Evolutionary conservation across 2,329 filamentous ascomycete genomes (phyloP).

Genomic region (Clarireedia hainanense): DNA sequence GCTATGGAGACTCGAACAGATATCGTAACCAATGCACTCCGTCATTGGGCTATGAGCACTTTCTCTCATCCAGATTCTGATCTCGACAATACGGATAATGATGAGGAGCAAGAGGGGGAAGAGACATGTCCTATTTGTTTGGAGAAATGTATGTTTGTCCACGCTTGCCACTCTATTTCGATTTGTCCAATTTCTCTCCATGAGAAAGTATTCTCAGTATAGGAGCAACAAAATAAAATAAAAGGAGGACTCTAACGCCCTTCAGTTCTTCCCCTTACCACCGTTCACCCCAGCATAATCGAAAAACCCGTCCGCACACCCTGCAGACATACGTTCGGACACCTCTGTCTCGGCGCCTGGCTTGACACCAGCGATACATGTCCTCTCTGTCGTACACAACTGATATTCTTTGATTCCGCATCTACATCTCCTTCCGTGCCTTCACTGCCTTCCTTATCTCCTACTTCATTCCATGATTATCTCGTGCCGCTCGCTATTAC

Average conservation of each 20-base stretch:
- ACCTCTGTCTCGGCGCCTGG: neutral
- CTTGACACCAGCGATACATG: neutral
- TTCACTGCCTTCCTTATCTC: too few species aligned
- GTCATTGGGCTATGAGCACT: neutral
- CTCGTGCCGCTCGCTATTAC: too few species aligned
- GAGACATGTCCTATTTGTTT: neutral
- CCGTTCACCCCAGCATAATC: neutral
- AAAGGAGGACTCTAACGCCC: neutral
- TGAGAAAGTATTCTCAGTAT: neutral
- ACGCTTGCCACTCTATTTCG: neutral
- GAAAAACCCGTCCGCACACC: neutral
- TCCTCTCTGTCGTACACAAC: neutral
- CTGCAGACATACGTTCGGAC: neutral
- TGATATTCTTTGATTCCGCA: neutral
- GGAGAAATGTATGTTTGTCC: neutral
- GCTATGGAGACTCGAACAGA: neutral
- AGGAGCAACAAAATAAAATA: neutral
- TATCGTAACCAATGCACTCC: neutral
- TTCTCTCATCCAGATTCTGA: too few species aligned
- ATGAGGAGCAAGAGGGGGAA: neutral
- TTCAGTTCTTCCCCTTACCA: neutral
- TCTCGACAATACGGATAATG: too few species aligned
- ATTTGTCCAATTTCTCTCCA: neutral
- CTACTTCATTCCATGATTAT: too few species aligned
- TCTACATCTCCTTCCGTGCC: too few species aligned